Evolutionary conservation across 371 early-diverging fungal genomes (phyloP).

Genomic region (Vairimorpha necatrix): DNA sequence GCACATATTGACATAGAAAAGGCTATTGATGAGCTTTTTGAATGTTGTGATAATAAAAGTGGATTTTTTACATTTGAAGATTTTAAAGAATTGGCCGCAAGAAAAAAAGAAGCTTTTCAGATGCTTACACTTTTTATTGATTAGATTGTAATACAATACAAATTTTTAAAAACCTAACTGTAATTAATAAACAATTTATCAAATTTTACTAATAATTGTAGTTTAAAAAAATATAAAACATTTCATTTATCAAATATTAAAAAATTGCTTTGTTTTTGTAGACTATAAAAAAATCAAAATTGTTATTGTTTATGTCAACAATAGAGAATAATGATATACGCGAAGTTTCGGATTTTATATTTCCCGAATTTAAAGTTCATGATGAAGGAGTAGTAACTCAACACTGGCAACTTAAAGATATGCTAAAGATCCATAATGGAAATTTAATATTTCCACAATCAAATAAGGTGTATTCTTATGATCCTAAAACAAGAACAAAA

Average conservation of each 20-base stretch:
- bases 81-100: conserved; percentile 46
- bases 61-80: conserved; percentile 61
- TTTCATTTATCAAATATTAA: not conserved
- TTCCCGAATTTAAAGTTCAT: conserved; percentile 37
- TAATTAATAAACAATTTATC: too few relatives aligned
- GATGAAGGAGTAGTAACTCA: conserved; percentile 53
- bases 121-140: conserved; percentile 34
- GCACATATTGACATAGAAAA: conserved; percentile 28
- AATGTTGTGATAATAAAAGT: conserved; percentile 35
- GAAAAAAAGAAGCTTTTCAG: conserved; percentile 35
- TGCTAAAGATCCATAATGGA: conserved; percentile 62
- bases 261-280: too few relatives aligned
- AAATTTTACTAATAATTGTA: too few relatives aligned
- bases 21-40: conserved; percentile 40
- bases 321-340: conserved; percentile 11
- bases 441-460: conserved; percentile 65
- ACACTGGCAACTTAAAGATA: conserved; percentile 81
- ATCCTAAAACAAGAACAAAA: conserved; percentile 68
- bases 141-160: too few relatives aligned
- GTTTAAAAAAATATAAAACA: not conserved
- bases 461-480: conserved; percentile 68
- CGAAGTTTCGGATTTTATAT: conserved; percentile 27
- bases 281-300: not conserved
- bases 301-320: not conserved
- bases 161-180: too few relatives aligned